phyloP scores from a whole-genome alignment of 108 stramenopile species.

The Poteriospumella lacustris region DNA sequence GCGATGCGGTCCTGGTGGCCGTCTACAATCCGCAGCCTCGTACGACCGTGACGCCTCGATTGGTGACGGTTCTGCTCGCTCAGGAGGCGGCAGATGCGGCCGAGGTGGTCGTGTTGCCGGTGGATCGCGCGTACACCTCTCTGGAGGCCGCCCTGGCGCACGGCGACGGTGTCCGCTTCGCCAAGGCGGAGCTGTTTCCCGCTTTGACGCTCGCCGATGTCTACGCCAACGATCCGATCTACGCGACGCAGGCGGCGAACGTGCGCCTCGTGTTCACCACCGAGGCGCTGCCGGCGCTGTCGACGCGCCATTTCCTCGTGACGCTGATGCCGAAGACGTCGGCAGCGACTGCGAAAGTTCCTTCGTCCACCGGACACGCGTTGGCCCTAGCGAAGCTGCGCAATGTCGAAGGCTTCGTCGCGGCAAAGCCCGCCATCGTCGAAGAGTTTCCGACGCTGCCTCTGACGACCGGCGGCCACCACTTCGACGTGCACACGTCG shows the following conservation, averaged over 20 bases:
- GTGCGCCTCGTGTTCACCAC: slow-evolving; percentile 50
- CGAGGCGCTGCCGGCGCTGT: too few species aligned
- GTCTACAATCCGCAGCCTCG: slow-evolving; percentile 68
- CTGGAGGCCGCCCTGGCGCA: too few species aligned
- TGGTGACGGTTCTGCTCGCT: too few species aligned
- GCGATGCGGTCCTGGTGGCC: slow-evolving; percentile 56
- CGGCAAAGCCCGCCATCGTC: background rate
- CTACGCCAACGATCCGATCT: background rate
- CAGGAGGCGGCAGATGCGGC: too few species aligned
- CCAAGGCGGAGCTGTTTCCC: too few species aligned
- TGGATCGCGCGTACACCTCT: too few species aligned
- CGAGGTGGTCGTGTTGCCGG: too few species aligned
- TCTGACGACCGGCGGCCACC: slow-evolving; percentile 25
- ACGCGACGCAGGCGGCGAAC: slow-evolving; percentile 34
- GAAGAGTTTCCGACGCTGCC: slow-evolving; percentile 18
- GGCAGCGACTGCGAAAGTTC: slow-evolving; percentile 22
- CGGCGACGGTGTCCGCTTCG: too few species aligned
- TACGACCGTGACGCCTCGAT: too few species aligned
- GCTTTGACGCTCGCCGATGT: background rate
- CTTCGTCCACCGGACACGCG: background rate
- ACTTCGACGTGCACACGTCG: slow-evolving; percentile 30
- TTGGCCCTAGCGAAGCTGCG: slow-evolving; percentile 20
- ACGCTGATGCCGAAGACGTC: too few species aligned
- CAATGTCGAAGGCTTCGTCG: background rate
- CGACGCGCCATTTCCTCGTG: too few species aligned